Base-by-base conservation (phyloP, 176 grass and related monocot genomes). In the Paspalum notatum region DNA sequence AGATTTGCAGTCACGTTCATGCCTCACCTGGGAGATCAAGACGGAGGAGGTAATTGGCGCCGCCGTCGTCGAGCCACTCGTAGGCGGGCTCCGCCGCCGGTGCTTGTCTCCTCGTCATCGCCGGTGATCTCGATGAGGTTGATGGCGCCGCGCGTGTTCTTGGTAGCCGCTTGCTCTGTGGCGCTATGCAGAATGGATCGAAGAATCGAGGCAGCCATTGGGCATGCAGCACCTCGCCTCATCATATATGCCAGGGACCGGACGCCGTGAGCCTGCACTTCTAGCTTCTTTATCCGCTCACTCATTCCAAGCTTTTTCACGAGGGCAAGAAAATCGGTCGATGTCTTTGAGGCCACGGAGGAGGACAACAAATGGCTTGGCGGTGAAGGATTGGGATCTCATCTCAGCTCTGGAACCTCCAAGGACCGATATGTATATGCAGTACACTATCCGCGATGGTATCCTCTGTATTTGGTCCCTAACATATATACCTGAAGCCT, bases 241-340 rank as follows among this genome's bases (percentile, higher is more conserved):
- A 46, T 77, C n/a, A 24, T 55, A 70, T 13, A n/a, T n/a, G 8
- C 18, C 5, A 66, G 16, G 39, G 63, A 26, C 32, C 46, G 1
- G 8, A 40, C 16, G 0, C 20, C 2, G 57, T 60, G 46, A 45
- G 60, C 45, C 32, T 32, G 1, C n/a, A n/a, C n/a, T n/a, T n/a
- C 41, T 48, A 24, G 44, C 11, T 57, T 11, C n/a, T 22, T 17
- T 40, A 24, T 61, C 10, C 6, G 42, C 2, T 48, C 66, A 77
- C 80, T 72, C 85, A 92, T 95, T 90, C 93, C 58, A 95, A 90
- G 77, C 93, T 88, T 95, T 92, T 92, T 90, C 87, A 70, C 75
- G 57, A 59, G 42, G 63, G 74, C 71, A 74, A 17, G 47, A 77
- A 43, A 26, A 17, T 64, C 72, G 47, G 14, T 7, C 21, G 56